phyloP scores from a whole-genome alignment of 2,329 filamentous ascomycete species.

The Drechslera avenae region DNA sequence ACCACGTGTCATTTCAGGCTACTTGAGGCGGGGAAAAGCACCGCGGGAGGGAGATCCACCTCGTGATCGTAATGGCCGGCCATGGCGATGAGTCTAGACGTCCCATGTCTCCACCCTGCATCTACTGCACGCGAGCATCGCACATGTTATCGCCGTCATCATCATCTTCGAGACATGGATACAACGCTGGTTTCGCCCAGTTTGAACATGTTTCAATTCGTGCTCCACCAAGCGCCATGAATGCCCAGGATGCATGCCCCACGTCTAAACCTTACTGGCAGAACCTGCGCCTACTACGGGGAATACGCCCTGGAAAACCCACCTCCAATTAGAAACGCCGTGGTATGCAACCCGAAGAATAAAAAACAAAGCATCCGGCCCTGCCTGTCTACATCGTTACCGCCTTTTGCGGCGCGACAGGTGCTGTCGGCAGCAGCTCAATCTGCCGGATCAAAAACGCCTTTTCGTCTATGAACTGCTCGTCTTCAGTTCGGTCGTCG shows the following conservation, averaged over 20 bases:
- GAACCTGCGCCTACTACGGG: not conserved
- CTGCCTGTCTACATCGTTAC: conserved; percentile 9
- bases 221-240: not conserved
- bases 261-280: not conserved
- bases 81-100: conserved; percentile 2
- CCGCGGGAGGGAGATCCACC: conserved; percentile 10
- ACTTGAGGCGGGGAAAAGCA: conserved; percentile 10
- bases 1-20: conserved; percentile 11
- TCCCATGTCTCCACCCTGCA: not conserved
- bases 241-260: not conserved
- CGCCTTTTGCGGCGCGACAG: conserved; percentile 31
- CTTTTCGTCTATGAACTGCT: conserved; percentile 98
- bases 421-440: conserved; percentile 51
- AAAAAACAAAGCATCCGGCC: not conserved
- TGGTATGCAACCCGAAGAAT: conserved; percentile 10
- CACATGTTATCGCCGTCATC: not conserved
- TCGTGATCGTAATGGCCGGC: not conserved
- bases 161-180: not conserved
- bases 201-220: not conserved
- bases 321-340: conserved; percentile 15
- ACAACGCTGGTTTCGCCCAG: no score
- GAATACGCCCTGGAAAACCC: conserved; percentile 8
- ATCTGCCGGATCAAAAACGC: conserved; percentile 98
- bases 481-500: conserved; percentile 93
- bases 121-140: conserved; percentile 11